These are phyloP conservation scores for Xerocomus potaroensis DNA, from an alignment of 768 basidiomycete species.

Conservation along the genomic window DNA sequence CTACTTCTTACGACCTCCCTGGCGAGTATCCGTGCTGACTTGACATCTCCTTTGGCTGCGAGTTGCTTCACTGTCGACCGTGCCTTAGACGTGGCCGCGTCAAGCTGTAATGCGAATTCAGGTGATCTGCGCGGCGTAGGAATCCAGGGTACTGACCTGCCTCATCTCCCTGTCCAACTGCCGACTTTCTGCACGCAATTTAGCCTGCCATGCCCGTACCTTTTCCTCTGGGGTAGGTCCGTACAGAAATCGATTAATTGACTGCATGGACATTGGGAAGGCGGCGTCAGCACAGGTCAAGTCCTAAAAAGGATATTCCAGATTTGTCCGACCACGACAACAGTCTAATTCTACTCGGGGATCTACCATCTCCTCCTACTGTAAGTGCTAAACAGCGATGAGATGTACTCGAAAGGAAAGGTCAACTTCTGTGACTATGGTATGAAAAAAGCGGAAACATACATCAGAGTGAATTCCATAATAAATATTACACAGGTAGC, in stretches of 20 bases:
- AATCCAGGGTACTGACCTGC: conserved; percentile 59
- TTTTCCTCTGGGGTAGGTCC: conserved; percentile 95
- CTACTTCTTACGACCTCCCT: conserved; percentile 91
- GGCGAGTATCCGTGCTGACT: conserved; percentile 89
- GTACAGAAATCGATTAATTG: conserved; percentile 91
- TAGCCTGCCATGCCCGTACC: conserved; percentile 86
- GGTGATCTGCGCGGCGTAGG: conserved; percentile 9
- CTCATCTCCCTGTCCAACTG: conserved; percentile 90
- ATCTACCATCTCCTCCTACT: too few species aligned
- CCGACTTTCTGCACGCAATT: conserved; percentile 77
- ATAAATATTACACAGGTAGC: background rate
- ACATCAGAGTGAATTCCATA: background rate
- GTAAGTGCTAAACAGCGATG: too few species aligned
- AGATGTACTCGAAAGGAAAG: too few species aligned
- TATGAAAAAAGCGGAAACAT: background rate
- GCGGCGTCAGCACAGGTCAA: background rate
- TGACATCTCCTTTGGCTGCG: conserved; percentile 86
- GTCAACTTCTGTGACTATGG: too few species aligned
- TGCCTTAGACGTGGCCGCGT: conserved; percentile 76
- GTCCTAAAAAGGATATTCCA: conserved; percentile 16
- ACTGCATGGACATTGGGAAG: conserved; percentile 52
- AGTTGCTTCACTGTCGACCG: conserved; percentile 79
- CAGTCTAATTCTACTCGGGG: too few species aligned
- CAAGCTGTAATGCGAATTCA: conserved; percentile 51
- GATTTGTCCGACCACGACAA: too few species aligned